Evolutionary conservation across 768 basidiomycete species (phyloP), one percentile per base, ranked within the genome.

Genomic region (Megacollybia marginata): DNA sequence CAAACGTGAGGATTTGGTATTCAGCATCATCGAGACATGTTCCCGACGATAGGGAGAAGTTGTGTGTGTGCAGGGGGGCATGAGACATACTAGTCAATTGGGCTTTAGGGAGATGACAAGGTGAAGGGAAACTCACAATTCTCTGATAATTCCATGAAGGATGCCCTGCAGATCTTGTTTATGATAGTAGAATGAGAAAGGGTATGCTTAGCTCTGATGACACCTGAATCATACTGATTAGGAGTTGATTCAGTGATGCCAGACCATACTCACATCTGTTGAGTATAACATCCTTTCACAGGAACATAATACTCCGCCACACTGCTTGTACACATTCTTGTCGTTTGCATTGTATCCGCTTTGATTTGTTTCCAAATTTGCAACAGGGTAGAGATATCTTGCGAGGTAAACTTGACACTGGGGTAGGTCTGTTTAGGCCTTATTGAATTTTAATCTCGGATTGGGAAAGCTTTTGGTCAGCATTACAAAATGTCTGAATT

Each of bases 221-320:
- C 71, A 75, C 63, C 60, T 65, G 28, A 16, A 23, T 19, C 10
- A 15, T n/a, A n/a, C n/a, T n/a, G n/a, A 31, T n/a, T n/a, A n/a
- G 44, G n/a, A n/a, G n/a, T n/a, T n/a, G 6, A 47, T 42, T 48
- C 44, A 32, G 15, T 32, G 33, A 35, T n/a, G 35, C 8, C 33
- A 50, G 38, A n/a, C 45, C 36, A 16, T 13, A 35, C 48, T 19
- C 59, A 62, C 65, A 85, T 78, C 62, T 87, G 84, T 58, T 88
- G 85, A 2, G 82, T 82, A 58, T 76, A 88, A 56, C 77, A 75
- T 0, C 78, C 79, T 42, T 72, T 68, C 1, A 66, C 65, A 0
- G 83, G 80, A 18, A 87, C 72, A 58, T 80, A 78, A 60, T 79
- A 89, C 23, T 88, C 69, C 1, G 85, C 85, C 6, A 89, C 80